phyloP scores from a whole-genome alignment of 1,284 basidiomycete species.

The Trichosporon coremiiforme region DNA sequence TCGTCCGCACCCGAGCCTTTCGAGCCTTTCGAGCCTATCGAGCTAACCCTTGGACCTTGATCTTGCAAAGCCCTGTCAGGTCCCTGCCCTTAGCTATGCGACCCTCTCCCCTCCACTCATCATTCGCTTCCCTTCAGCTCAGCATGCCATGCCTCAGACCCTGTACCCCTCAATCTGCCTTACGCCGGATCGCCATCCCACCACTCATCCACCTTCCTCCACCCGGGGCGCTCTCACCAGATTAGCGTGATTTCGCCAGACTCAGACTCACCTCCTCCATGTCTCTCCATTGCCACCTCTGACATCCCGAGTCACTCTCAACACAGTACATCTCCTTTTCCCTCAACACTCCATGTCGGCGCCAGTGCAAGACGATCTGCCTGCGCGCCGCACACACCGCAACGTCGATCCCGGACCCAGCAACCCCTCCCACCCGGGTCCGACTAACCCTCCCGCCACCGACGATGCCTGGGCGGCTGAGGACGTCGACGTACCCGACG shows the following conservation, averaged over 20 bases:
- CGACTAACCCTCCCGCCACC: constrained; percentile 13
- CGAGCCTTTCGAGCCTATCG: too few species aligned
- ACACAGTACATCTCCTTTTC: neutral
- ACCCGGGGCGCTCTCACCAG: neutral
- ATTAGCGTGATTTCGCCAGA: neutral
- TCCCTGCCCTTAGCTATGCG: neutral
- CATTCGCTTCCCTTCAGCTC: neutral
- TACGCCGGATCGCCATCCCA: neutral
- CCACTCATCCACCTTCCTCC: constrained; percentile 6
- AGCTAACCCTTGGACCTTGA: neutral
- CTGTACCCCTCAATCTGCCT: neutral
- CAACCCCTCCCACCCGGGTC: neutral
- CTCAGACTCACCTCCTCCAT: neutral
- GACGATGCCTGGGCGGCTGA: constrained; percentile 20
- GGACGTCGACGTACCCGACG: constrained; percentile 26
- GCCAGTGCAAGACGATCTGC: constrained; percentile 16
- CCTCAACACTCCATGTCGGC: constrained; percentile 6
- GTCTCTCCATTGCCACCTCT: neutral
- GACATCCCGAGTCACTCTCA: neutral
- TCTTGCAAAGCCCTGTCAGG: neutral
- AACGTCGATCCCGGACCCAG: neutral
- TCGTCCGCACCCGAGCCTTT: neutral
- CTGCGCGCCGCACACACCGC: constrained; percentile 9
- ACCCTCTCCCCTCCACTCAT: neutral
- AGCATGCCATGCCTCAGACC: neutral